Percentiles rank a stretch among this genome's conserved stretches.
Evolutionary conservation across 1,284 basidiomycete genomes (phyloP).

Genomic region (Malassezia obtusa): DNA sequence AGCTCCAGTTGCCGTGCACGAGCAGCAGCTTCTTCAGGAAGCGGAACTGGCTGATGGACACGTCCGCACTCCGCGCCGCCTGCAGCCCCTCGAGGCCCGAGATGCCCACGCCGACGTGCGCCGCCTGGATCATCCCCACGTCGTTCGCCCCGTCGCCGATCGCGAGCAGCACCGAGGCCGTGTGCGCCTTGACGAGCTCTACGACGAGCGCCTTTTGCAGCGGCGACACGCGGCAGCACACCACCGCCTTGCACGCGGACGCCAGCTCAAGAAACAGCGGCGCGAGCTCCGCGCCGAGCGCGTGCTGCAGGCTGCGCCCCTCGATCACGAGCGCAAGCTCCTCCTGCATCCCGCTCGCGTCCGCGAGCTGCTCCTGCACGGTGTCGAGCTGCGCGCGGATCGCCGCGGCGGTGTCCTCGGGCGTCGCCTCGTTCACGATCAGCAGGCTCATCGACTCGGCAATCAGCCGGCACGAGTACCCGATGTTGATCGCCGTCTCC

Average conservation of each 20-base stretch:
- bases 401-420: conserved; percentile 73
- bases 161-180: conserved; percentile 78
- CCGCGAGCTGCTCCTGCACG: conserved; percentile 68
- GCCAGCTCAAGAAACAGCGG: conserved; percentile 88
- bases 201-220: conserved; percentile 96
- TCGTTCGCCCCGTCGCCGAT: conserved; percentile 65
- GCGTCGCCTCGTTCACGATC: conserved; percentile 77
- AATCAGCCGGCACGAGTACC: conserved; percentile 88
- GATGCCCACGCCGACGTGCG: conserved; percentile 85
- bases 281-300: conserved; percentile 71
- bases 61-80: conserved; percentile 90
- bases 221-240: conserved; percentile 96
- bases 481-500: conserved; percentile 99
- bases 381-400: conserved; percentile 77
- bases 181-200: conserved; percentile 94
- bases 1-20: conserved; percentile 97
- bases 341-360: conserved; percentile 73
- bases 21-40: conserved; percentile 88
- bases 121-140: conserved; percentile 58
- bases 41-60: conserved; percentile 97
- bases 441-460: conserved; percentile 98
- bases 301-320: conserved; percentile 85
- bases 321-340: conserved; percentile 93
- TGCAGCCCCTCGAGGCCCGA: conserved; percentile 96
- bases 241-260: conserved; percentile 92